Evolutionary conservation across 1,139 yeast genomes (phyloP), one percentile per base, ranked within the genome.

Genomic region (Blastobotrys buckinghamii): DNA sequence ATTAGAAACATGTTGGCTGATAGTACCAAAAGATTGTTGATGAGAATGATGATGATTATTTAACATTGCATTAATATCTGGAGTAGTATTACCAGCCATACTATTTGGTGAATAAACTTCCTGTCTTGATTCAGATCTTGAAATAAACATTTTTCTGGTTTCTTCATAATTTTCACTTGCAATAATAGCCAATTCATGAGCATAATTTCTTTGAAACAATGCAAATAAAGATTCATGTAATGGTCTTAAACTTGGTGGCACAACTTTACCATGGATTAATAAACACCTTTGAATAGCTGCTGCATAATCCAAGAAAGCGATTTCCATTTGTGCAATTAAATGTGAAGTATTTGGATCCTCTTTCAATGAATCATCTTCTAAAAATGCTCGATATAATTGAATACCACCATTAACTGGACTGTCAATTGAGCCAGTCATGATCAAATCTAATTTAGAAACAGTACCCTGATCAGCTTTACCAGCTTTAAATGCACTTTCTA

Each of bases 351-450:
- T 53, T 22, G 60, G 60, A 19, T 77, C 79, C n/a, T 71, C 71
- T 38, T 53, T 51, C 34, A 60, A 53, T 50, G 73, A 58, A 6
- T 61, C 64, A 51, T 75, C 76, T 35, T 67, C 70, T 59, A 85
- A 78, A 66, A 88, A 86, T 1, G 78, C 77, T 52, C 92, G 76
- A 68, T 85, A 88, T 60, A 85, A 88, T 5, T 88, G 87, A 55
- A 88, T 87, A 50, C 96, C 96, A 35, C 96, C 96, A 64, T 88
- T 88, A 10, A 88, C 94, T 6, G 96, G 96, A 0, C 96, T 81
- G 62, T 88, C 95, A 50, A 88, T 92, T 0, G 96, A 86, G 43
- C 96, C 96, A 0, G 92, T 79, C 48, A 88, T 72, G 57, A 81
- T 82, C 67, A 95, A 75, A 10, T 92, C 84, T 51, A 88, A 73